phyloP scores from a whole-genome alignment of 345 rosid species.

The Orychophragmus violaceus region DNA sequence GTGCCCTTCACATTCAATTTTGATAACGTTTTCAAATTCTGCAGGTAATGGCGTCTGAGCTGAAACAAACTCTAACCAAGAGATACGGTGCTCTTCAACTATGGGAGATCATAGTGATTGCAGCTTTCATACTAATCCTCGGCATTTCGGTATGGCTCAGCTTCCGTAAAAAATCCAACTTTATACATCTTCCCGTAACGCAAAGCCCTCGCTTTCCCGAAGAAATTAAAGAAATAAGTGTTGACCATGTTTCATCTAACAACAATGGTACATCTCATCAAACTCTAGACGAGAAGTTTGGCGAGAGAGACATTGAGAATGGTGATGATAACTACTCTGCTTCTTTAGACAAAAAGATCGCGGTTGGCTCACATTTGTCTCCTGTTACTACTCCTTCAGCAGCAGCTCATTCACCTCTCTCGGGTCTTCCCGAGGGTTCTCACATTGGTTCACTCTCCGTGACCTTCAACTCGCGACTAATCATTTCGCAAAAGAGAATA shows the following conservation, averaged over 20 bases:
- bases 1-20: neutral
- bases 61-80: slow-evolving; percentile 48
- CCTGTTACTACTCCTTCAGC: slow-evolving; percentile 44
- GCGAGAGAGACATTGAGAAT: slow-evolving; percentile 63
- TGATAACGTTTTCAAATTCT: slow-evolving; percentile 14
- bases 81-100: slow-evolving; percentile 51
- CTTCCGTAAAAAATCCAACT: slow-evolving; percentile 56
- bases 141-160: slow-evolving; percentile 64
- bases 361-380: slow-evolving; percentile 44
- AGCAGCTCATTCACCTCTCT: slow-evolving; percentile 67
- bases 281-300: slow-evolving; percentile 45
- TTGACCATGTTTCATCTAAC: slow-evolving; percentile 72
- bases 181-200: slow-evolving; percentile 40
- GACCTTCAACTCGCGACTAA: slow-evolving; percentile 77
- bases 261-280: slow-evolving; percentile 36
- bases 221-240: slow-evolving; percentile 82
- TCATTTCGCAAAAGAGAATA: slow-evolving; percentile 69
- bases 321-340: slow-evolving; percentile 45
- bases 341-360: slow-evolving; percentile 48
- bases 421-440: slow-evolving; percentile 82
- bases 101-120: slow-evolving; percentile 66
- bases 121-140: slow-evolving; percentile 47
- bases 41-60: slow-evolving; percentile 55
- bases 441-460: slow-evolving; percentile 88
- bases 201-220: slow-evolving; percentile 48